These are phyloP conservation scores for Leonotis leonurus DNA, from an alignment of 257 asterid genomes.

Conservation along the genomic window DNA sequence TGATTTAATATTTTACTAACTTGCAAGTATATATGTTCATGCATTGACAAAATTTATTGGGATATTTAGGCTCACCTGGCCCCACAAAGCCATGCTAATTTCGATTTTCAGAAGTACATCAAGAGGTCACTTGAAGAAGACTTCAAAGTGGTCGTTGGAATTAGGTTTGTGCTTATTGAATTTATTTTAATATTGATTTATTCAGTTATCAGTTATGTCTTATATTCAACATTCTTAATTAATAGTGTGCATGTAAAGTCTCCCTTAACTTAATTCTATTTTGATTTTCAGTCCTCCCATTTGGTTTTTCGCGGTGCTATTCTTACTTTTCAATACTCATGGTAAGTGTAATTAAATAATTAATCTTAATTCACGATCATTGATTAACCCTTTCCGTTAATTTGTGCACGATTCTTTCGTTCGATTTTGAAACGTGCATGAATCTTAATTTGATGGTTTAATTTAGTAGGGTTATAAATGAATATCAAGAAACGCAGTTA, in stretches of 20 bases:
- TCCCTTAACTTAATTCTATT: background rate
- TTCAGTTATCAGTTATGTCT: too few relatives aligned
- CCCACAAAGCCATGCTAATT: conserved; percentile 70
- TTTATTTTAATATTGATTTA: background rate
- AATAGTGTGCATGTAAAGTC: background rate
- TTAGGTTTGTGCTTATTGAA: conserved; percentile 41
- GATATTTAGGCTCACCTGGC: conserved; percentile 78
- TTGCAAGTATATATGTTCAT: background rate
- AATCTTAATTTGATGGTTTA: too few relatives aligned
- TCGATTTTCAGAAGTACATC: conserved; percentile 77
- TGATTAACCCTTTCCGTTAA: too few relatives aligned
- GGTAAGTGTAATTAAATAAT: conserved; percentile 43
- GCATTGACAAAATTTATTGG: background rate
- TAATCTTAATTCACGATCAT: too few relatives aligned
- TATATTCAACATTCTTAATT: background rate
- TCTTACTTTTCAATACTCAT: conserved; percentile 83
- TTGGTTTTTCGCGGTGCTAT: conserved; percentile 74
- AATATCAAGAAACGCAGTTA: background rate
- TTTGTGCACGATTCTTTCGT: too few relatives aligned
- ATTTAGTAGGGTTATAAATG: background rate
- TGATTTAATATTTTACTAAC: background rate
- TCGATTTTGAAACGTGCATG: too few relatives aligned
- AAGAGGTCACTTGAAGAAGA: conserved; percentile 87
- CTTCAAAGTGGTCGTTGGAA: conserved; percentile 92
- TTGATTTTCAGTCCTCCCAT: conserved; percentile 61